phyloP scores from a whole-genome alignment of 2,329 filamentous ascomycete genomes.

The Leptographium radiaticola region DNA sequence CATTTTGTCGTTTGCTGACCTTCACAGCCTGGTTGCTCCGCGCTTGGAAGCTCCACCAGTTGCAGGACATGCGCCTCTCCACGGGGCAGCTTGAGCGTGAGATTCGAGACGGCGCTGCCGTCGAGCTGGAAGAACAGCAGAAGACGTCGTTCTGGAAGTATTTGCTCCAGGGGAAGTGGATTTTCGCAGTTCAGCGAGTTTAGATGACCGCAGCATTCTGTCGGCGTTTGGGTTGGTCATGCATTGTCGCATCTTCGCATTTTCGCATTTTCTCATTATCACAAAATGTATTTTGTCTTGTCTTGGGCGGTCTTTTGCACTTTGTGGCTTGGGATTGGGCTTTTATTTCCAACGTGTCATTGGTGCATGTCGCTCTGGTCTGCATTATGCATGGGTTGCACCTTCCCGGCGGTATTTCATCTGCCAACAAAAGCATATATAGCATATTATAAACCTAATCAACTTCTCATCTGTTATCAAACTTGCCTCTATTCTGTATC shows the following conservation, averaged over 20 bases:
- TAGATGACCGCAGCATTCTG: neutral
- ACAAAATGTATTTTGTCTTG: too few species aligned
- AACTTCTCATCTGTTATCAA: neutral
- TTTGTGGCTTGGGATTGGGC: too few species aligned
- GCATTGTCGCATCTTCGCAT: too few species aligned
- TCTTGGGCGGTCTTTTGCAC: too few species aligned
- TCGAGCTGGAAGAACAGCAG: neutral
- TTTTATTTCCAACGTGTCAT: too few species aligned
- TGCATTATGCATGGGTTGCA: too few species aligned
- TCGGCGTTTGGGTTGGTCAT: neutral
- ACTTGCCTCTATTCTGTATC: neutral
- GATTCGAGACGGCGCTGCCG: constrained; percentile 13
- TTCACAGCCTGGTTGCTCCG: constrained; percentile 25
- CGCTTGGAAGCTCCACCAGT: constrained; percentile 28
- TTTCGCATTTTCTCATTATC: neutral
- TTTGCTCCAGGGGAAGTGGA: constrained; percentile 10
- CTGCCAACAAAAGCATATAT: too few species aligned
- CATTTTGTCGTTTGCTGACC: neutral
- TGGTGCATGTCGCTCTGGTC: too few species aligned
- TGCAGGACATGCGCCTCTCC: constrained; percentile 18
- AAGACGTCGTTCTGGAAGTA: constrained; percentile 5
- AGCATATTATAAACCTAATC: too few species aligned
- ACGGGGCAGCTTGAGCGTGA: constrained; percentile 17
- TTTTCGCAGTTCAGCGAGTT: constrained; percentile 6
- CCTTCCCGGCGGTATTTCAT: too few species aligned